These are phyloP conservation scores for Hordeum pubiflorum DNA, from an alignment of 202 grass and related monocot genomes.

Conservation along the genomic window DNA sequence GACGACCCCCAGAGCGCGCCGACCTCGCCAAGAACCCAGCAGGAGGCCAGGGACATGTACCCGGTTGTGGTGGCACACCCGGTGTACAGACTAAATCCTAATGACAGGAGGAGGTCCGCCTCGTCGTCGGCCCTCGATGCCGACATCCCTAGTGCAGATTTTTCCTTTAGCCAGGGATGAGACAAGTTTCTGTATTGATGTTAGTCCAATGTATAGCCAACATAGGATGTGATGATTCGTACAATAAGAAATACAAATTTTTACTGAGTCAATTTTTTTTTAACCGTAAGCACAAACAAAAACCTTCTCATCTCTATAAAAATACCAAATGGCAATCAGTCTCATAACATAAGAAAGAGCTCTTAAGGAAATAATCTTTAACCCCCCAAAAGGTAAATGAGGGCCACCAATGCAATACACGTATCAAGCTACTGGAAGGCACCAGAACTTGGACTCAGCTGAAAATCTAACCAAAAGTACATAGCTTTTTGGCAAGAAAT, in stretches of 20 bases:
- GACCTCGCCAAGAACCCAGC: neutral
- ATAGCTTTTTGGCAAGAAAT: neutral
- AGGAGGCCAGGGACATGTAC: constrained; percentile 13
- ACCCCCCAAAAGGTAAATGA: neutral
- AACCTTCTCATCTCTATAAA: neutral
- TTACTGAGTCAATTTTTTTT: too few relatives aligned
- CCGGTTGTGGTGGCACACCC: neutral
- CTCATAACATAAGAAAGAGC: neutral
- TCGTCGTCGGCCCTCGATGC: neutral
- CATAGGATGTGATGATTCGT: neutral
- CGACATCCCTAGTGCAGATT: constrained; percentile 24
- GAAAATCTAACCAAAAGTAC: constrained; percentile 1
- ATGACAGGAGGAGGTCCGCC: neutral
- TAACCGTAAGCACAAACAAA: constrained; percentile 8
- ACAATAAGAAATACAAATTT: constrained; percentile 4
- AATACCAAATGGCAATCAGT: neutral
- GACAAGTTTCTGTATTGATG: neutral
- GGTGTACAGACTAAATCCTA: neutral
- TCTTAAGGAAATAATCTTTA: too few relatives aligned
- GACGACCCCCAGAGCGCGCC: constrained; percentile 9
- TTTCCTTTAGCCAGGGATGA: constrained; percentile 41
- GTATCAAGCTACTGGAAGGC: neutral
- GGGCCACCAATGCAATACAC: neutral
- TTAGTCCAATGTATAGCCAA: constrained; percentile 19
- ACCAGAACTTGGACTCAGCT: neutral